Base-by-base conservation (phyloP, 208 protist genomes). In the Trypanosomatidae sp. region DNA sequence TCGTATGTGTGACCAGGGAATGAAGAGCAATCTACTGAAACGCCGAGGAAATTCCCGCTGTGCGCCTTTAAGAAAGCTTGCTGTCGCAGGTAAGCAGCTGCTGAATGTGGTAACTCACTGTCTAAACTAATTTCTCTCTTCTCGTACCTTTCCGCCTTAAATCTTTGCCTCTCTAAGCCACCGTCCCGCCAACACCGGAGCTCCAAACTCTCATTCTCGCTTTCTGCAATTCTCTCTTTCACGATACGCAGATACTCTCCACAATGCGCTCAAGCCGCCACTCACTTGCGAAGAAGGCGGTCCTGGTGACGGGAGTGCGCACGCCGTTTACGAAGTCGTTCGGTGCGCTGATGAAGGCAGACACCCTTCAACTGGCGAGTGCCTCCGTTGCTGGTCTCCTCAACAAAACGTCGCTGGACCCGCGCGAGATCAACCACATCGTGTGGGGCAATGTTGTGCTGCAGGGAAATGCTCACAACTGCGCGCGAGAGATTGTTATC, bases 371-470 rank as follows among this genome's bases (percentile, higher is more conserved):
- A 13, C 77, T 97, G 13, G 88, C 85, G 28, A 80, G 81, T 33
- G 66, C 84, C 47, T 74, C 82, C 28, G 93, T 97, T n/a, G 74
- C 74, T n/a, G 91, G 90, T 0, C 76, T 97, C 1, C 64, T 97
- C 39, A 78, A 85, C 25, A 90, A 91, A 39, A 85, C 82, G 12
- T 87, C 90, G 36, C 66, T 97, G 12, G 83, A 93, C 69, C 91
- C 93, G 0, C 73, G 80, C 7, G 76, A 93, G 41, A 76, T 97
- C 64, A 79, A 97, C 56, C 87, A 95, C 70, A 85, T 97, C 39
- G 85, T 95, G 33, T 96, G 91, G 93, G 93, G 91, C 15, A 96
- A 95, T 62, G 93, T 97, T n/a, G 93, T 96, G 36, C 62, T 95
- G 17, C 88, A 95, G 52, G 84, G 83, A 28, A 77, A 73, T 62